Evolutionary conservation across 768 basidiomycete genomes (phyloP).

Genomic region (Podaxis pistillaris): DNA sequence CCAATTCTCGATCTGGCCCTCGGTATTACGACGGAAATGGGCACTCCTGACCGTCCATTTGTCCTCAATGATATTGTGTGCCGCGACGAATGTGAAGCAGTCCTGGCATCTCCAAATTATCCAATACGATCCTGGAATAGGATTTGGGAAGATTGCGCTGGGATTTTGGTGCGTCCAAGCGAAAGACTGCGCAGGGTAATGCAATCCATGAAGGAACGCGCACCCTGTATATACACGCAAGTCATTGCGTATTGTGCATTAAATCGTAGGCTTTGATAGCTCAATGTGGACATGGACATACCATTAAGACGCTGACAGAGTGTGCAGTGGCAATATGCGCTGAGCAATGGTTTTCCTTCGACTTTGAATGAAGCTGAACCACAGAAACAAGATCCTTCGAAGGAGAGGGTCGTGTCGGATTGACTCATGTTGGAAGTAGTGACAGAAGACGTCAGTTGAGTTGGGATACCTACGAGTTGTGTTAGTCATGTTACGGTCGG

Average conservation of each 20-base stretch:
- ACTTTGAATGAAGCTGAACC: constrained; percentile 47
- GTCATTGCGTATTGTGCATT: neutral
- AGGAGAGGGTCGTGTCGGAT: neutral
- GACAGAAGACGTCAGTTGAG: too few relatives aligned
- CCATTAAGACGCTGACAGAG: constrained; percentile 61
- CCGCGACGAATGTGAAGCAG: constrained; percentile 55
- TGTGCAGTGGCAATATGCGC: constrained; percentile 70
- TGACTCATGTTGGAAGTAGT: neutral
- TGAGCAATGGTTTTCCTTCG: constrained; percentile 45
- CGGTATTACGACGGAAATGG: constrained; percentile 49
- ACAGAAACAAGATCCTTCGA: constrained; percentile 58
- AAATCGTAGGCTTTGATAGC: neutral
- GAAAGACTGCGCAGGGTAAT: constrained; percentile 50
- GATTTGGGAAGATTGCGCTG: constrained; percentile 34
- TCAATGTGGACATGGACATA: constrained; percentile 21
- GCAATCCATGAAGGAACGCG: constrained; percentile 62
- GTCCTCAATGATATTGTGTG: constrained; percentile 46
- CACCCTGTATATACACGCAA: constrained; percentile 36
- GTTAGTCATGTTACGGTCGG: too few relatives aligned
- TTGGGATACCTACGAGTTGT: too few relatives aligned
- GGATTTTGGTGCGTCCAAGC: constrained; percentile 49
- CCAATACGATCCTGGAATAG: constrained; percentile 33
- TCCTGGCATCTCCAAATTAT: constrained; percentile 62
- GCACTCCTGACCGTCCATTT: constrained; percentile 59
- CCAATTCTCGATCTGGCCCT: constrained; percentile 44